Evolutionary conservation across 2,329 filamentous ascomycete species (phyloP), one percentile per base, ranked within the genome.

Genomic region (Pseudocercospora cruenta): DNA sequence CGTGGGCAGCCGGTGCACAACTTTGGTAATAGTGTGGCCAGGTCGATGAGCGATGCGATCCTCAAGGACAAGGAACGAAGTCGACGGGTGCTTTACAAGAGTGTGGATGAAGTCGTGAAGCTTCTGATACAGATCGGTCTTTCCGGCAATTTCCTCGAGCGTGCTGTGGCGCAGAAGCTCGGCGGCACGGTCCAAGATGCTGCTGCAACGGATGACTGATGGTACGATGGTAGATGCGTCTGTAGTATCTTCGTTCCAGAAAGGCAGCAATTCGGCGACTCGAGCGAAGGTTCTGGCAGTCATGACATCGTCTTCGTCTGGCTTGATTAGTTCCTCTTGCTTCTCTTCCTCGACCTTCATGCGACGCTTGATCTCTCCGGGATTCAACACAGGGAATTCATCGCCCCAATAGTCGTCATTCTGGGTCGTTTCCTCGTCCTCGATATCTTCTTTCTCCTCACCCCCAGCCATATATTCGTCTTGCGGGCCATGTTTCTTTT

Each of bases 81-180:
- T 28, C 22, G 9, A 22, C 4, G 72, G 62, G 64, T 82, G 78
- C 5, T 55, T 67, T 2, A 66, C 55, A 10, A 85, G 63, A 0
- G 71, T 67, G 1, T 73, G 63, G 2, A 85, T 60, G 63, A 86
- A 81, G 22, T 74, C 71, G 7, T 85, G 67, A 2, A 83, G 68
- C 2, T 73, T 74, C 6, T 72, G 69, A 66, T 84, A 83, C 0
- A 84, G 67, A 1, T 63, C 60, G 31, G 66, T 67, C 26, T 79
- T 75, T 57, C 72, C 74, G 0, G 72, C 72, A 9, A 78, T 71
- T 60, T 83, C 78, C 22, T 78, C 75, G 10, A 82, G 64, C 7
- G 78, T 79, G 63, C 81, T 80, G 67, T 81, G 81, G 10, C 78
- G 73, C 8, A 83, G 67, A 2, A 82, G 71, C 22, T 82, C 77